Base-by-base conservation (phyloP, 2,329 filamentous ascomycete genomes). In the Magnaporthiopsis incrustans region DNA sequence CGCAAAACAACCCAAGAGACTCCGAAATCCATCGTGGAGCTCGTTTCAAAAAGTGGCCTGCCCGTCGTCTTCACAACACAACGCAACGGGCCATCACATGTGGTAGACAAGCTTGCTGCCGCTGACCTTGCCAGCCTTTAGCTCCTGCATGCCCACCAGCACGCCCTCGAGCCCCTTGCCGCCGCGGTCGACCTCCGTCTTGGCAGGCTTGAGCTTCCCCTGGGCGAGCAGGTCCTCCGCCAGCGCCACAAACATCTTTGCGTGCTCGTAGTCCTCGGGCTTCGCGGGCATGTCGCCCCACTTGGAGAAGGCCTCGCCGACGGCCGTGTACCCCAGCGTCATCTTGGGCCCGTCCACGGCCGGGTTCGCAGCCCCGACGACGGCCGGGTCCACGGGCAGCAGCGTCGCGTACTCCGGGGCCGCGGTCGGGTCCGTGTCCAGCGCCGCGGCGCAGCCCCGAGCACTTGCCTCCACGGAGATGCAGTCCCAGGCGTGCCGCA, bases 91-190 rank as follows among this genome's bases (percentile, higher is more conserved):
- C 44, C 22, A 15, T 63, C 30, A 62, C 25, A 64, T 25, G 75
- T 59, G 25, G 67, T 76, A 78, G 15, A 78, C 77, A 68, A 79
- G 67, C 70, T 79, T 79, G 64, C 69, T 70, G 11, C 71, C 76
- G 66, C 74, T 76, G 26, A 78, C 72, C 71, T 70, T 72, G 18
- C 69, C 70, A 30, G 67, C 66, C 67, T 65, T 72, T 66, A 75
- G 60, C 38, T 73, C 70, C 63, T 71, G 35, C 66, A 75, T n/a
- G 2, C 74, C 74, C 18, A 65, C 67, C 61, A 73, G 25, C 38
- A 74, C 70, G 2, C 73, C 73, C 62, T 74, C 71, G 26, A 75
- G 64, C 10, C 73, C 73, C 61, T 63, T 64, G 10, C 73, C 72
- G 11, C 70, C 72, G 12, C 68, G 66, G 60, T 73, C 69, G 26